phyloP scores from a whole-genome alignment of 2,329 filamentous ascomycete species.

The Rhynchosporium secalis region DNA sequence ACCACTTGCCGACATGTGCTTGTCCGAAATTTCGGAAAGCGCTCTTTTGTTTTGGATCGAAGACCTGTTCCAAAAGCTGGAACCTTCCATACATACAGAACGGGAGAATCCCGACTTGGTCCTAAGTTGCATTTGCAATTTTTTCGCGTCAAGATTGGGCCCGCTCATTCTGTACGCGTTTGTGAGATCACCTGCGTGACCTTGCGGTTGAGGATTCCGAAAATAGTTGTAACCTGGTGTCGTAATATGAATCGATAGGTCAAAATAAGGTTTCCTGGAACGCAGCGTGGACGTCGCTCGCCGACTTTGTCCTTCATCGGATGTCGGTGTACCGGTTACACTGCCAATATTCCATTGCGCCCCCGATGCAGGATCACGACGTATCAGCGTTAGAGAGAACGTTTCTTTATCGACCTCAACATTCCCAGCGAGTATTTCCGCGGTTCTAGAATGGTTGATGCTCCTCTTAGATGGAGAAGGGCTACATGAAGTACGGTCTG shows the following conservation, averaged over 20 bases:
- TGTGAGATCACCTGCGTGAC: conserved; percentile 15
- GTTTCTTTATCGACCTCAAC: neutral
- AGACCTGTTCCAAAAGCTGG: conserved; percentile 33
- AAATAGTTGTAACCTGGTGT: conserved; percentile 40
- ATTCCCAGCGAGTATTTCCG: neutral
- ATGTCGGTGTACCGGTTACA: conserved; percentile 46
- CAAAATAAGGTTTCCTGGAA: conserved; percentile 43
- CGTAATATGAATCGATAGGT: conserved; percentile 38
- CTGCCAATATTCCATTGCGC: conserved; percentile 75
- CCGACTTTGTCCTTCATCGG: conserved; percentile 33
- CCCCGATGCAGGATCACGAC: conserved; percentile 68
- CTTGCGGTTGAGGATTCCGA: conserved; percentile 22
- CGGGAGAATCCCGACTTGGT: conserved; percentile 46
- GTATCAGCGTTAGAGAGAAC: conserved; percentile 56
- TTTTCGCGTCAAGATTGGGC: conserved; percentile 6
- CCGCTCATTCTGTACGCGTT: neutral
- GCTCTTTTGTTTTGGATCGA: conserved; percentile 33
- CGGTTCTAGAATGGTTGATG: conserved; percentile 10
- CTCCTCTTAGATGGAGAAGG: conserved; percentile 10
- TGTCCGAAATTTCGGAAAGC: conserved; percentile 31
- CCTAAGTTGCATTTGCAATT: conserved; percentile 10
- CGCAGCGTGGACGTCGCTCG: conserved; percentile 25
- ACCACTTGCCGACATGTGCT: conserved; percentile 19
- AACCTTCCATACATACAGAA: conserved; percentile 54
- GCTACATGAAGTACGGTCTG: conserved; percentile 4